phyloP scores from a whole-genome alignment of 129 eudicot genomes.

The Scalesia atractyloides region DNA sequence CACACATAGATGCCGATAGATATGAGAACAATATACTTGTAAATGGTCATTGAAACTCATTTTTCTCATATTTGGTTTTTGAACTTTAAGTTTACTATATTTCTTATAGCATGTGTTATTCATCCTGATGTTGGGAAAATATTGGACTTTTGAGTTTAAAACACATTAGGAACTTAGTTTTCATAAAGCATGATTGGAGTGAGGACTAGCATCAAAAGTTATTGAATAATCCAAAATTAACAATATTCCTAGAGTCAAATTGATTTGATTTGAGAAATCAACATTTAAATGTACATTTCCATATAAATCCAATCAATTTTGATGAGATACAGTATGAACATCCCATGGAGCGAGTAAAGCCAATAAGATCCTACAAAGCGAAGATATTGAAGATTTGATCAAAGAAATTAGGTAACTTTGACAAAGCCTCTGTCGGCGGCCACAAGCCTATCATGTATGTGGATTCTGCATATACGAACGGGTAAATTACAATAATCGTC shows the following conservation, averaged over 20 bases:
- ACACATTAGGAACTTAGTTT: background rate
- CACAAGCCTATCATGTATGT: background rate
- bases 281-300: conserved; percentile 2
- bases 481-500: too few species aligned
- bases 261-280: conserved; percentile 12
- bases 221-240: background rate
- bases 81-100: background rate
- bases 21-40: background rate
- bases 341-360: background rate
- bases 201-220: background rate
- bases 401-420: background rate
- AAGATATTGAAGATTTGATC: background rate
- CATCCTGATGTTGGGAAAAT: background rate
- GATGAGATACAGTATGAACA: background rate
- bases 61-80: background rate
- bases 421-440: background rate
- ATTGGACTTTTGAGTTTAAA: background rate
- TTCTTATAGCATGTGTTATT: background rate
- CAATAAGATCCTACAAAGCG: background rate
- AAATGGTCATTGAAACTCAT: background rate
- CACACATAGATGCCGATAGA: background rate
- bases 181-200: background rate
- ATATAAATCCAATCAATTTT: background rate
- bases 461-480: background rate
- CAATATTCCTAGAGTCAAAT: conserved; percentile 7